phyloP scores from a whole-genome alignment of 139 green algal genomes.

The Pedinophyceae sp. region DNA sequence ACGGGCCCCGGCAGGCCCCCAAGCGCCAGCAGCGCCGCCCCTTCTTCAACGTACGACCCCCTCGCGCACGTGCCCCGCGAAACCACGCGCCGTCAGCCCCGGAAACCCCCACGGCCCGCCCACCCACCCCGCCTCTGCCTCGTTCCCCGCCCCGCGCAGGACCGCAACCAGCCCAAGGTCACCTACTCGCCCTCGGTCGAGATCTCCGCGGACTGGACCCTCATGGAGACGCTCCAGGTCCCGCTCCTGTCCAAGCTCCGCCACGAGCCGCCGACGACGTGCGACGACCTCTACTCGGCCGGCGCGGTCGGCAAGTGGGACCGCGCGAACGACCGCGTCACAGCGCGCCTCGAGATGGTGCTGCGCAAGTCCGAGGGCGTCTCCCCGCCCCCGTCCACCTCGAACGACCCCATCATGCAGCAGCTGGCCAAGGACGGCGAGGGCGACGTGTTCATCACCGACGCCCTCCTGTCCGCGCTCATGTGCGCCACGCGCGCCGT shows the following conservation, averaged over 20 bases:
- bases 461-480: conserved; percentile 76
- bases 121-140: no score
- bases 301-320: no score
- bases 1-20: no score
- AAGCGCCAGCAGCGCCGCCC: no score
- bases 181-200: conserved; percentile 69
- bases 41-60: no score
- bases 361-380: conserved; percentile 50
- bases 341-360: conserved; percentile 51
- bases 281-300: no score
- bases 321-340: conserved; percentile 75
- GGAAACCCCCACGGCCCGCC: no score
- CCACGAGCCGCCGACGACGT: no score
- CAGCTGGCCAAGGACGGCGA: no score
- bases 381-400: conserved; percentile 62
- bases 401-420: conserved; percentile 78
- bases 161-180: conserved; percentile 18
- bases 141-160: no score
- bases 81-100: no score
- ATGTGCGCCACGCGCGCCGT: conserved; percentile 81
- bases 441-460: conserved; percentile 89
- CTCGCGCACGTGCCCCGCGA: no score
- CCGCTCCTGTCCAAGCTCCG: conserved; percentile 63
- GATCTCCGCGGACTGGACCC: conserved; percentile 79
- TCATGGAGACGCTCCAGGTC: conserved; percentile 86